Percentiles rank a stretch among this genome's conserved stretches.
These are phyloP conservation scores for Cystobasidium tubakii DNA, from an alignment of 768 basidiomycete species.

Conservation along the genomic window DNA sequence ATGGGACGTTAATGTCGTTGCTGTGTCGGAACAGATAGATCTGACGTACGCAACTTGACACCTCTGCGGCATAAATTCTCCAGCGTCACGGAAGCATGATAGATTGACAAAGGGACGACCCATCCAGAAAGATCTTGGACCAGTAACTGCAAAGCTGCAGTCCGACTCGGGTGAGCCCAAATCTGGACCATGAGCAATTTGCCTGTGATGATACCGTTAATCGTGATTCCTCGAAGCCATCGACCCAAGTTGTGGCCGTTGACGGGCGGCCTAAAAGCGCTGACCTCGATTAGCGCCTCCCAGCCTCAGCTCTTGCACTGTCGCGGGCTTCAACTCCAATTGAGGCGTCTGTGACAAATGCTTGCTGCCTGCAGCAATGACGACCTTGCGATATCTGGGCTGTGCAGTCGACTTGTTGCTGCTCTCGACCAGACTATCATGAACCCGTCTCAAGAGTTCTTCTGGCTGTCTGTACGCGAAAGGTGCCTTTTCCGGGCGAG, in stretches of 20 bases:
- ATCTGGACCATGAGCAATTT: not conserved
- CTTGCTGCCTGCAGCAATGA: constrained; percentile 1
- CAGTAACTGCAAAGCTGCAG: constrained; percentile 11
- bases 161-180: not conserved
- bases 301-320: not conserved
- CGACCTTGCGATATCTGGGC: not conserved
- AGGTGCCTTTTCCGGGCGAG: not conserved
- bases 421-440: not conserved
- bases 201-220: not conserved
- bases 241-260: not conserved
- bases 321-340: not conserved
- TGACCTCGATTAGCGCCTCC: not conserved
- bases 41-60: not conserved
- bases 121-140: not conserved
- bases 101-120: not conserved
- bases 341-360: not conserved
- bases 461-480: not conserved
- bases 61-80: not conserved
- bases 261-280: not conserved
- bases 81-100: not conserved
- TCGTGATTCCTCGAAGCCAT: not conserved
- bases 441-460: not conserved
- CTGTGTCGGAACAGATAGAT: too few relatives aligned
- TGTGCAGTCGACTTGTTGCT: not conserved
- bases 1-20: too few relatives aligned